A percentile compares a stretch with the other conserved stretches of the same genome.
These are phyloP conservation scores for Trebouxiophyceae sp. DNA, from an alignment of 163 green algal species.

Conservation along the genomic window DNA sequence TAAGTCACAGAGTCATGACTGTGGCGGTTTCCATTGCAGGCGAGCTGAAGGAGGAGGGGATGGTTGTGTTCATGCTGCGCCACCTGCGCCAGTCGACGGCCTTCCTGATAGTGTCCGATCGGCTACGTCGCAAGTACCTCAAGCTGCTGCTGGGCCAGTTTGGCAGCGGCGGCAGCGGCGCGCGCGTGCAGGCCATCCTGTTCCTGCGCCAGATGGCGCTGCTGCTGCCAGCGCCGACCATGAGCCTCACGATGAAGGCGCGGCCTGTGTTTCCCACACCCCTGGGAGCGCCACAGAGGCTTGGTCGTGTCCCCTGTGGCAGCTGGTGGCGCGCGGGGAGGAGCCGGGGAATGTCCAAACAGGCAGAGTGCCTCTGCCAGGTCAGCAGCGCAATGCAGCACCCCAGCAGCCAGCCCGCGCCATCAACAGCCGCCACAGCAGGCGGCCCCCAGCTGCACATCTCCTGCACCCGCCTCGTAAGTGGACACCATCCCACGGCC, in stretches of 20 bases:
- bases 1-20: background rate
- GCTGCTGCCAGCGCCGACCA: slow-evolving; percentile 40
- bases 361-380: too few relatives aligned
- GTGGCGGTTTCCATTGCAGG: slow-evolving; percentile 19
- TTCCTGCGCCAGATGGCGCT: slow-evolving; percentile 70
- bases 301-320: too few relatives aligned
- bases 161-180: slow-evolving; percentile 15
- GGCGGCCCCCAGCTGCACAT: too few relatives aligned
- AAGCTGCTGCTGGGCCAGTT: slow-evolving; percentile 51
- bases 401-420: too few relatives aligned
- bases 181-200: slow-evolving; percentile 65
- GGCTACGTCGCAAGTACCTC: slow-evolving; percentile 58
- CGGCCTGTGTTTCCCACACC: background rate
- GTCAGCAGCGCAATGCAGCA: too few relatives aligned
- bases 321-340: too few relatives aligned
- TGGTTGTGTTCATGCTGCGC: slow-evolving; percentile 76
- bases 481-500: too few relatives aligned
- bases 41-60: slow-evolving; percentile 68
- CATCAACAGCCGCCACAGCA: too few relatives aligned
- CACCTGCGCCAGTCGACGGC: slow-evolving; percentile 53
- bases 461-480: too few relatives aligned
- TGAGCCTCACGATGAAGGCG: slow-evolving; percentile 67
- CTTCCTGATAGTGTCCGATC: slow-evolving; percentile 56
- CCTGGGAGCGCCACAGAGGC: background rate
- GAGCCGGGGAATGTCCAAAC: too few relatives aligned